phyloP scores from a whole-genome alignment of 768 basidiomycete genomes.

The Cubamyces sp. region DNA sequence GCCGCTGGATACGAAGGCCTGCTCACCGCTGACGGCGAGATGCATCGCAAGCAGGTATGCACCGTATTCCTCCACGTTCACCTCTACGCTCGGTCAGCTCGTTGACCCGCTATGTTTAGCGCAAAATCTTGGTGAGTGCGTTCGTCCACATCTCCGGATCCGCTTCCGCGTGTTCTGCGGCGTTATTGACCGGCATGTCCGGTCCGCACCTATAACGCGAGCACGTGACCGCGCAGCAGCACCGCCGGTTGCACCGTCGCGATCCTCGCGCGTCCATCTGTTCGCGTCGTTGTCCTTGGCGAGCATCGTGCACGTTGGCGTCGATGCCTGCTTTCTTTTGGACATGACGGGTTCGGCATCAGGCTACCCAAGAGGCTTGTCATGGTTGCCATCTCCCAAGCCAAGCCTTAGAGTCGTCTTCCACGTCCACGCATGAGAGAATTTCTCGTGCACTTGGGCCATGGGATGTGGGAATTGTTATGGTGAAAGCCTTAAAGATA shows the following conservation, averaged over 20 bases:
- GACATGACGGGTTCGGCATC: no score
- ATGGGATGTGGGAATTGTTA: no score
- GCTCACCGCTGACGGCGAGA: constrained; percentile 57
- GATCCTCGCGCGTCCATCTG: not conserved
- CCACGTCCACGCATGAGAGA: no score
- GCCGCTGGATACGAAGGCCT: constrained; percentile 53
- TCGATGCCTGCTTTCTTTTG: no score
- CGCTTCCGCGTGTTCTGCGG: not conserved
- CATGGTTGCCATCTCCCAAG: no score
- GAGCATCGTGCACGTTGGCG: not conserved
- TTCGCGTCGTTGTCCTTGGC: constrained; percentile 8
- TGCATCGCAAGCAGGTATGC: constrained; percentile 55
- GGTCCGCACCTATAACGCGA: constrained; percentile 10
- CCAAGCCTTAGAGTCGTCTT: no score
- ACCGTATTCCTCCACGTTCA: not conserved
- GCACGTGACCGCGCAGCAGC: constrained; percentile 20
- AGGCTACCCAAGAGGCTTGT: no score
- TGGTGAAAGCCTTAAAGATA: no score
- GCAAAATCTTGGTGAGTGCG: constrained; percentile 52
- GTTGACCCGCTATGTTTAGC: constrained; percentile 36
- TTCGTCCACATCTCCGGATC: constrained; percentile 17
- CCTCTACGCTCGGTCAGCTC: not conserved
- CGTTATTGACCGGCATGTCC: constrained; percentile 1
- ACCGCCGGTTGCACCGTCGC: constrained; percentile 1
- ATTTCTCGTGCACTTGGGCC: no score